Evolutionary conservation across 2,329 filamentous ascomycete genomes (phyloP).

Genomic region (Monilinia fructicola): DNA sequence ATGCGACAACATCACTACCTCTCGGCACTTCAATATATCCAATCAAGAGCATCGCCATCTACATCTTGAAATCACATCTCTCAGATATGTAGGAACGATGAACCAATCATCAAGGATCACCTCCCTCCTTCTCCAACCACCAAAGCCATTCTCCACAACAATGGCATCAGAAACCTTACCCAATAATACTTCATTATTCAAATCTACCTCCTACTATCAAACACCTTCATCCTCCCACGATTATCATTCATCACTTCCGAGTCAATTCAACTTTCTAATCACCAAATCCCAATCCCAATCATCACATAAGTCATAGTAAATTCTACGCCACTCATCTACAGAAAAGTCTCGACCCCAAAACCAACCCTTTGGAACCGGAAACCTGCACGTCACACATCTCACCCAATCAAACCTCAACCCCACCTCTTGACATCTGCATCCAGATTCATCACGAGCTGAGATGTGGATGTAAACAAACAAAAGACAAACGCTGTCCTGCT

Average conservation of each 20-base stretch:
- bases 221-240: too few relatives aligned
- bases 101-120: not conserved
- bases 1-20: not conserved
- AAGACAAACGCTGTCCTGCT: not conserved
- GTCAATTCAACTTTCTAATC: not conserved
- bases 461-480: constrained; percentile 4
- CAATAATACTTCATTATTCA: constrained; percentile 13
- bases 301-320: not conserved
- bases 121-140: not conserved
- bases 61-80: not conserved
- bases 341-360: not conserved
- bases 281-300: not conserved
- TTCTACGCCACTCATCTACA: not conserved
- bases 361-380: not conserved
- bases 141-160: not conserved
- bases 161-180: not conserved
- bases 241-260: not conserved
- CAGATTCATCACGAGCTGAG: constrained; percentile 12
- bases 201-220: too few relatives aligned
- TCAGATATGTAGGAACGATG: not conserved
- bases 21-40: constrained; percentile 6
- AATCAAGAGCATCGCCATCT: not conserved
- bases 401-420: constrained; percentile 8
- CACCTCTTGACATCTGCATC: not conserved
- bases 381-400: not conserved